These are phyloP conservation scores for Candida dubliniensis DNA, from an alignment of 1,139 yeast genomes.

Conservation along the genomic window DNA sequence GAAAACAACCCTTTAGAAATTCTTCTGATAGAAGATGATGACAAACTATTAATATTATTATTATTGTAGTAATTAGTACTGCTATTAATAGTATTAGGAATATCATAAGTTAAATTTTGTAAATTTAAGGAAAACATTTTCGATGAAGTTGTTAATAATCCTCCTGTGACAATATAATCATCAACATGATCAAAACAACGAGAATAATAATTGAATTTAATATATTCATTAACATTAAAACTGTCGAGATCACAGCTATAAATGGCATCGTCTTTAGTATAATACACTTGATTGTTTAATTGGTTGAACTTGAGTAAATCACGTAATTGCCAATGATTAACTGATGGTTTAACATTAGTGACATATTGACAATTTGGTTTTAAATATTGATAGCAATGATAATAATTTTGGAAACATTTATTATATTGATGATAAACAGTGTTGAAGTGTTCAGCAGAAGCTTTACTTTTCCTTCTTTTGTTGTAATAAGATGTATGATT, in stretches of 20 bases:
- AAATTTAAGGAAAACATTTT: slow-evolving; percentile 29
- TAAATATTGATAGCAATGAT: slow-evolving; percentile 41
- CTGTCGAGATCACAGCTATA: slow-evolving; percentile 23
- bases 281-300: slow-evolving; percentile 29
- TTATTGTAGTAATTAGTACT: no score
- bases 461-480: slow-evolving; percentile 3
- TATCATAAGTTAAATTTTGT: slow-evolving; percentile 20
- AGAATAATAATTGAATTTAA: slow-evolving; percentile 57
- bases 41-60: slow-evolving; percentile 4
- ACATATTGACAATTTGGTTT: slow-evolving; percentile 40
- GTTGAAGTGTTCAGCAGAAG: slow-evolving; percentile 2
- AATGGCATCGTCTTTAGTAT: slow-evolving; percentile 34
- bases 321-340: slow-evolving; percentile 85
- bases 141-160: slow-evolving; percentile 45
- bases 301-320: slow-evolving; percentile 60
- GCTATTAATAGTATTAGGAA: not conserved
- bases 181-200: slow-evolving; percentile 62
- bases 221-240: slow-evolving; percentile 26
- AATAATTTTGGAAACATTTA: slow-evolving; percentile 47
- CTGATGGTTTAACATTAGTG: slow-evolving; percentile 30
- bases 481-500: not conserved
- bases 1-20: slow-evolving; percentile 60
- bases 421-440: slow-evolving; percentile 20
- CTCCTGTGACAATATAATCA: slow-evolving; percentile 68
- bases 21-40: slow-evolving; percentile 18